Evolutionary conservation across 2,329 filamentous ascomycete species (phyloP), one percentile per base, ranked within the genome.

Genomic region (Madurella mycetomatis): DNA sequence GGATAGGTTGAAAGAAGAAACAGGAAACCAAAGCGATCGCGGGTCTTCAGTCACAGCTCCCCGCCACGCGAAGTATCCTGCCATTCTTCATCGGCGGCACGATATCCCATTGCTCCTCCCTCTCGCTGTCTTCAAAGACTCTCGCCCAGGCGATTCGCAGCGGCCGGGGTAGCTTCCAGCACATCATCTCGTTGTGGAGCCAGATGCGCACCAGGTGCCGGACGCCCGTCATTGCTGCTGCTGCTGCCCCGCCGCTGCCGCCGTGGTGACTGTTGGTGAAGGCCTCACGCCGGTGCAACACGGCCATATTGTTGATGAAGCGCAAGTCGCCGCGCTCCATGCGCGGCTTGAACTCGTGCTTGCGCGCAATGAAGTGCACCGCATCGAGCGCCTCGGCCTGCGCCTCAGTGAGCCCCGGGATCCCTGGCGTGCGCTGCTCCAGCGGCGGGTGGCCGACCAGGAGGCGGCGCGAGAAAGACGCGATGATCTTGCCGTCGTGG

Each of bases 371-470:
- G 53, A 75, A 78, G 60, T 81, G 76, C 45, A 81, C 62, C 0
- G 76, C 72, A 55, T 80, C 77, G 2, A 81, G 69, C 0, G 78
- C 78, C 57, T 81, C 78, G 4, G 76, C 74, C 58, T 81, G 79
- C 0, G 75, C 75, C 56, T 79, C 75, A 0, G 75, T 77, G 54
- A 81, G 77, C 15, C 82, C 75, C 12, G 84, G 83, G 47, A 87
- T 80, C 17, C 75, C 64, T 1, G 71, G 53, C 8, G 73, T 78
- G 45, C 83, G 73, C 2, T 81, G 81, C 1, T 82, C 13, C 13
- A 12, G 34, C 13, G 34, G 34, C 34, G 34, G 34, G 34, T 37
- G 34, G 34, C 34, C 34, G 9, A 37, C 34, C 11, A 37, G 34
- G 11, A 37, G 34, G 34, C 34, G 34, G 34, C 34, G 34, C 11